These are phyloP conservation scores for Hanseniaspora lachancei DNA, from an alignment of 805 yeast species.

Conservation along the genomic window DNA sequence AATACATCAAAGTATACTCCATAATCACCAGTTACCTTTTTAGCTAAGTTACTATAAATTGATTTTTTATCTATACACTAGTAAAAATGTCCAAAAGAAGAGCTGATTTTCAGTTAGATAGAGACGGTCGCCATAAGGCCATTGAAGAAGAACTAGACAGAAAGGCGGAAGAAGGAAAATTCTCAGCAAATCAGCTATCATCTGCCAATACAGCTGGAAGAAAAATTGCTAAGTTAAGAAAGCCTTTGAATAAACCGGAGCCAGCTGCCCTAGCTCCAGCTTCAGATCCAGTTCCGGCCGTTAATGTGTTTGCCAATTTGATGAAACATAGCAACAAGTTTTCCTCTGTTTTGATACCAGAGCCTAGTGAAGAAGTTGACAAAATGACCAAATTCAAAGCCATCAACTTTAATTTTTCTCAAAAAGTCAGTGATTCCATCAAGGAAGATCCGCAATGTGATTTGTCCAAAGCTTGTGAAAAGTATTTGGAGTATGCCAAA, in stretches of 20 bases:
- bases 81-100: slow-evolving; percentile 53
- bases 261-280: slow-evolving; percentile 10
- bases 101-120: slow-evolving; percentile 51
- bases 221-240: slow-evolving; percentile 50
- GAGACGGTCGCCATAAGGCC: slow-evolving; percentile 30
- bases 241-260: slow-evolving; percentile 8
- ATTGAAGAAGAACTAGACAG: slow-evolving; percentile 21
- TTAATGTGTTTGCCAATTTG: slow-evolving; percentile 2
- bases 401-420: slow-evolving; percentile 46
- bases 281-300: slow-evolving; percentile 10
- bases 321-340: slow-evolving; percentile 1
- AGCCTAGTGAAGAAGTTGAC: slow-evolving; percentile 18
- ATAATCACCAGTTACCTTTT: too few species aligned
- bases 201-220: slow-evolving; percentile 54
- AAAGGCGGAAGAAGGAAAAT: slow-evolving; percentile 28
- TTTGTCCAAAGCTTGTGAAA: slow-evolving; percentile 41
- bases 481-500: slow-evolving; percentile 39
- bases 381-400: slow-evolving; percentile 46
- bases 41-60: background rate
- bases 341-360: background rate
- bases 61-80: background rate
- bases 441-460: slow-evolving; percentile 39
- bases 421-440: slow-evolving; percentile 34
- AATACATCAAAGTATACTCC: too few species aligned
- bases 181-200: slow-evolving; percentile 33